Evolutionary conservation across 2,329 filamentous ascomycete genomes (phyloP).

Genomic region (Fusarium transvaalense): DNA sequence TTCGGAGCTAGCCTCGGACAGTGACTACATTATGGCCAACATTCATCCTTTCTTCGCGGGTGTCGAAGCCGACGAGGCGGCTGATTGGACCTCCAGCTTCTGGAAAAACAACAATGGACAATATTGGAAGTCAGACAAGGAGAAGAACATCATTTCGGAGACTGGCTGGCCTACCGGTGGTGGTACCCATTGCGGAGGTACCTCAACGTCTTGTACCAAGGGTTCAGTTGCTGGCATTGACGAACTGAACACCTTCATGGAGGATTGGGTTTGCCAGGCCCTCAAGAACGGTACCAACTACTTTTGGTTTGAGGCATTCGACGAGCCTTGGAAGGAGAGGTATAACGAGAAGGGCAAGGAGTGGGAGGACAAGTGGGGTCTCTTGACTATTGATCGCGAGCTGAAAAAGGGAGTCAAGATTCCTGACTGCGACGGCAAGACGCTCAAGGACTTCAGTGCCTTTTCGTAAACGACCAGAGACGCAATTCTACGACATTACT

Average conservation of each 20-base stretch:
- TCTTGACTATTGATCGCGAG: slow-evolving; percentile 87
- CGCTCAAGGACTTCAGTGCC: slow-evolving; percentile 55
- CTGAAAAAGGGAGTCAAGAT: slow-evolving; percentile 88
- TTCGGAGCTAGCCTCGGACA: slow-evolving; percentile 72
- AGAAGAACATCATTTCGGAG: slow-evolving; percentile 86
- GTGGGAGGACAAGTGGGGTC: slow-evolving; percentile 97
- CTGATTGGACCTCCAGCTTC: slow-evolving; percentile 85
- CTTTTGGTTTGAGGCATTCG: slow-evolving; percentile 98
- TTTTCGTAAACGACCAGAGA: slow-evolving; percentile 25
- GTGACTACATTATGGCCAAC: slow-evolving; percentile 95
- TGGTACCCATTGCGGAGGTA: slow-evolving; percentile 78
- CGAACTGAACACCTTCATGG: slow-evolving; percentile 88
- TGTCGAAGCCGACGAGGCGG: slow-evolving; percentile 74
- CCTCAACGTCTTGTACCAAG: slow-evolving; percentile 64
- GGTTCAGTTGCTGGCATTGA: slow-evolving; percentile 83
- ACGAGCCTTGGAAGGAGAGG: slow-evolving; percentile 91
- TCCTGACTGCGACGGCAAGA: slow-evolving; percentile 85
- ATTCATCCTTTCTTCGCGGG: slow-evolving; percentile 97
- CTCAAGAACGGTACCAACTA: slow-evolving; percentile 88
- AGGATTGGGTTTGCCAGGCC: slow-evolving; percentile 84
- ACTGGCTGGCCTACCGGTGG: slow-evolving; percentile 91
- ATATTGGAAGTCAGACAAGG: slow-evolving; percentile 72
- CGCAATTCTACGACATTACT: slow-evolving; percentile 1
- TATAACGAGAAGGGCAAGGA: slow-evolving; percentile 77
- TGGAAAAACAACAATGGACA: slow-evolving; percentile 78